Percentiles rank a stretch among this genome's conserved stretches.
Evolutionary conservation across 768 basidiomycete genomes (phyloP).

Genomic region (Mycena belliarum): DNA sequence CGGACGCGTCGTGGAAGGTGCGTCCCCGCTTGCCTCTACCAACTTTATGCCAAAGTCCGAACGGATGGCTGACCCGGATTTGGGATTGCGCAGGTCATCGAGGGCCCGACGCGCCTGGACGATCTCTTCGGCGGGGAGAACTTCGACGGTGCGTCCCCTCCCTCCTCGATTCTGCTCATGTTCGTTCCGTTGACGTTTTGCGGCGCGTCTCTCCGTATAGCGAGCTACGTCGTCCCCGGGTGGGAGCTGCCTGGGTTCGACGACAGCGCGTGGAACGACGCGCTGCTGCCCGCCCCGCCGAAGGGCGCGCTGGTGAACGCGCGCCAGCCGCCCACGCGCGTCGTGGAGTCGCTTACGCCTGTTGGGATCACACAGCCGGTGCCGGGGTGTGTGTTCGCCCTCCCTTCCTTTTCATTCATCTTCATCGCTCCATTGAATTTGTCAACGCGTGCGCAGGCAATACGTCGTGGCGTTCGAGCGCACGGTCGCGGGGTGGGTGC

Average conservation of each 20-base stretch:
- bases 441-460: slow-evolving; percentile 15
- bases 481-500: slow-evolving; percentile 31
- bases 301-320: slow-evolving; percentile 25
- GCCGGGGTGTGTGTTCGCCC: slow-evolving; percentile 18
- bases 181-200: too few relatives aligned
- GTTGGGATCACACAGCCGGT: slow-evolving; percentile 27
- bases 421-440: not conserved
- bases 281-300: slow-evolving; percentile 23
- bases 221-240: slow-evolving; percentile 25
- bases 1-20: slow-evolving; percentile 26
- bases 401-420: too few relatives aligned
- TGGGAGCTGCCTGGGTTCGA: slow-evolving; percentile 26
- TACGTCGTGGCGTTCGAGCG: slow-evolving; percentile 30
- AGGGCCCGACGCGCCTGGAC: slow-evolving; percentile 31
- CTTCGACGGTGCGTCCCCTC: slow-evolving; percentile 26
- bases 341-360: slow-evolving; percentile 25
- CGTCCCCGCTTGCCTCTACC: not conserved
- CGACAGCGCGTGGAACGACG: slow-evolving; percentile 24
- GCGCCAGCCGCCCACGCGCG: slow-evolving; percentile 27
- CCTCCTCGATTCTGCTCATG: too few relatives aligned
- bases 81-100: slow-evolving; percentile 8
- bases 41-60: too few relatives aligned
- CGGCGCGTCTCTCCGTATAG: slow-evolving; percentile 18
- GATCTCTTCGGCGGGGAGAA: slow-evolving; percentile 35
- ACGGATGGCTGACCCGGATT: too few relatives aligned